Conservation (phyloP, 306 rosid species). For the Rubus idaeus region DNA sequence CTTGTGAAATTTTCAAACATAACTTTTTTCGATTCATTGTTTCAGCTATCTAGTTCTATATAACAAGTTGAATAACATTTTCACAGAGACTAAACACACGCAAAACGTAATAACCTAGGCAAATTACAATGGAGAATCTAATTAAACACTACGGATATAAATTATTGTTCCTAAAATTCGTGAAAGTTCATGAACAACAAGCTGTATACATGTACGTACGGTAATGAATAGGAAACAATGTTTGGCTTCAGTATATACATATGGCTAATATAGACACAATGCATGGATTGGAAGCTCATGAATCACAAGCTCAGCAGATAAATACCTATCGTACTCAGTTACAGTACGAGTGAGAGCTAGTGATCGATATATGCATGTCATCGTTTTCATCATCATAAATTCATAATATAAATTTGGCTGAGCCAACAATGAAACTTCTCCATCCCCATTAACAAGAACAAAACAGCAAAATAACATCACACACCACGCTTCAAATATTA, state of each 20-base stretch:
- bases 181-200: background rate
- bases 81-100: background rate
- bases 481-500: slow-evolving; percentile 18
- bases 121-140: background rate
- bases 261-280: background rate
- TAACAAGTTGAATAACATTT: background rate
- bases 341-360: background rate
- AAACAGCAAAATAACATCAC: slow-evolving; percentile 34
- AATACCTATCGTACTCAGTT: background rate
- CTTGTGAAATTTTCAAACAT: background rate
- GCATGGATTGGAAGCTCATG: background rate
- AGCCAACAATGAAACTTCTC: slow-evolving; percentile 11
- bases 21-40: background rate
- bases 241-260: background rate
- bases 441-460: slow-evolving; percentile 31
- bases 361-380: background rate
- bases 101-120: background rate
- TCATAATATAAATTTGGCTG: slow-evolving; percentile 15
- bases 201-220: background rate
- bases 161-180: background rate
- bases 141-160: too few relatives aligned
- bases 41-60: background rate
- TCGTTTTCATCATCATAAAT: background rate
- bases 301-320: background rate
- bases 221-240: background rate